phyloP scores from a whole-genome alignment of 129 eudicot species.

The Apium graveolens region DNA sequence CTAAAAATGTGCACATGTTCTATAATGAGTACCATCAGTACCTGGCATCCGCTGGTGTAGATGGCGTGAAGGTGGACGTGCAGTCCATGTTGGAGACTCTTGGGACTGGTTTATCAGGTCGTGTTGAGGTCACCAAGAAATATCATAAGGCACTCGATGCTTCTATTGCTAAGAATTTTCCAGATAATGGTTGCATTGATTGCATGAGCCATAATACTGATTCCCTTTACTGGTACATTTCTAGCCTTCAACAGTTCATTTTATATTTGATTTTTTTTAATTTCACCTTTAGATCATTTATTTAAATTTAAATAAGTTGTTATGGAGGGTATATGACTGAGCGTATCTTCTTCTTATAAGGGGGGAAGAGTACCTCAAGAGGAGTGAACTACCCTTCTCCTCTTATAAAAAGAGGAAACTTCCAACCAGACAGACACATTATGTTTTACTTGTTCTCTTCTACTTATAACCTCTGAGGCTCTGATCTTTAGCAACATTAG shows the following conservation, averaged over 20 bases:
- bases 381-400: neutral
- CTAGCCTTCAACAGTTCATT: neutral
- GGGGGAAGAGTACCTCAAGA: neutral
- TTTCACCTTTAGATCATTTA: neutral
- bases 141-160: conserved; percentile 82
- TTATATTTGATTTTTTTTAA: neutral
- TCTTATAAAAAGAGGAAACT: neutral
- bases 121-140: conserved; percentile 65
- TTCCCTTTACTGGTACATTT: conserved; percentile 59
- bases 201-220: conserved; percentile 84
- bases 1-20: conserved; percentile 56
- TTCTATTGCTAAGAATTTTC: conserved; percentile 55
- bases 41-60: conserved; percentile 66
- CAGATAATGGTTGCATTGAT: conserved; percentile 73
- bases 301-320: neutral
- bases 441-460: neutral
- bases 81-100: conserved; percentile 71
- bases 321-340: neutral
- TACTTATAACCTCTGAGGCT: neutral
- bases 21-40: conserved; percentile 55
- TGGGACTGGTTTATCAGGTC: conserved; percentile 68
- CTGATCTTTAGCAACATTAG: neutral
- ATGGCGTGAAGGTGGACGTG: conserved; percentile 82
- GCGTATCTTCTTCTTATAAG: neutral
- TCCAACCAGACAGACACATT: neutral